Base-by-base conservation (phyloP, 768 basidiomycete genomes). In the Leccinum obscurum region DNA sequence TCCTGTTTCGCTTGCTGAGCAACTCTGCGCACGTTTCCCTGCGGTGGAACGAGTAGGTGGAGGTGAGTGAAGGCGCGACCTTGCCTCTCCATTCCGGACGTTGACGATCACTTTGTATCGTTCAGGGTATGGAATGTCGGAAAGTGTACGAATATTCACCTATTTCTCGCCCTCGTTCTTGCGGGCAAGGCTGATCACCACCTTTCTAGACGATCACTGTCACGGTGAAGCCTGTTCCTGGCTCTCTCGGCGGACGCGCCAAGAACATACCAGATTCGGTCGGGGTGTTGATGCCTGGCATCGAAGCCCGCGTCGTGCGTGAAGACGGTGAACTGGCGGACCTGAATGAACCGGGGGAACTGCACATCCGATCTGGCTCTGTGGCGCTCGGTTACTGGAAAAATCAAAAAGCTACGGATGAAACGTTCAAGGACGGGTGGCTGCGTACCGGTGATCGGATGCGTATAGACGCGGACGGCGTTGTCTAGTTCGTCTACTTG, bases 391-490 rank as follows among this genome's bases (percentile, higher is more conserved):
- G 91, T 0, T 93, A 93, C 70, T 87, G 84, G 83, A 83, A 85
- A 50, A 88, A 92, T 68, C 81, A 84, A 54, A 78, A 82, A 60
- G 87, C 89, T 0, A 90, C 84, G 26, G 75, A 75, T 54, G 83
- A 84, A 64, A 86, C 89, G 1, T 93, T 92, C 67, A 64, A 57
- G 13, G 78, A 83, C 50, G 89, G 90, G 20, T 93, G 92, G 92
- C 64, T 93, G 26, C 78, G 77, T 56, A 92, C 89, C 0, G 92
- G 92, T 3, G 91, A 93, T 70, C 77, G 80, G 56, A 88, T 92
- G 68, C 74, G 80, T 41, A 82, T 85, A 5, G 83, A 89, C 62
- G 77, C 78, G 61, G 76, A 85, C 5, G 85, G 84, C 1, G 80
- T 83, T 59, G 85, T 91, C 67, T 92, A 82, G 89, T 90, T 60